Evolutionary conservation across 1,284 basidiomycete genomes (phyloP), one percentile per base, ranked within the genome.

Genomic region (Exobasidium rhododendri): DNA sequence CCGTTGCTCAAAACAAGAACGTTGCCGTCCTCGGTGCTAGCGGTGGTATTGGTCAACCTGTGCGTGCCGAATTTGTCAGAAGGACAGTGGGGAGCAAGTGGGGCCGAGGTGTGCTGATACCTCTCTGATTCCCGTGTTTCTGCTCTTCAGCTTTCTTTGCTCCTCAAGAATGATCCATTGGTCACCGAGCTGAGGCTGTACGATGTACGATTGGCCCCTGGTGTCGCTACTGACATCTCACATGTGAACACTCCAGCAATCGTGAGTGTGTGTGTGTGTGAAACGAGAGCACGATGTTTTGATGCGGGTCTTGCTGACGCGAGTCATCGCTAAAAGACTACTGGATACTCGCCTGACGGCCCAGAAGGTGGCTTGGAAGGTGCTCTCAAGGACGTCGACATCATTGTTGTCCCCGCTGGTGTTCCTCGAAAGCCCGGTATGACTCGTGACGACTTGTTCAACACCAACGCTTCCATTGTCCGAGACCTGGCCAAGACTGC

Each of bases 391-490:
- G 91, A 89, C 72, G 88, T 86, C 68, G 85, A 94, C 82, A 88
- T 98, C 69, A 89, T 98, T 71, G 89, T 98, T 73, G 96, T 97
- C 81, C 96, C 96, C 65, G 94, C 94, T 81, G 96, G 94, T 73
- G 79, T 82, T 40, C 81, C 81, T 58, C 79, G 81, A 66, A 82
- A 82, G 76, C 81, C 73, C 64, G 81, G 77, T 31, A 92, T 92
- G 92, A 92, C 89, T 83, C 92, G 96, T 83, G 94, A 99, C 81
- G 94, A 98, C 82, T 90, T 99, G 67, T 99, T 98, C 88, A 94
- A 94, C 84, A 93, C 91, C 70, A 94, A 94, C 81, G 92, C 92
- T 59, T 92, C 90, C 66, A 94, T 98, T 81, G 92, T 97, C 76
- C 91, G 93, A 62, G 93, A 96, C 84, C 89, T 98, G 68, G 94